Evolutionary conservation across 148 eudicot species (phyloP).

Genomic region (Polygonum maritimum): DNA sequence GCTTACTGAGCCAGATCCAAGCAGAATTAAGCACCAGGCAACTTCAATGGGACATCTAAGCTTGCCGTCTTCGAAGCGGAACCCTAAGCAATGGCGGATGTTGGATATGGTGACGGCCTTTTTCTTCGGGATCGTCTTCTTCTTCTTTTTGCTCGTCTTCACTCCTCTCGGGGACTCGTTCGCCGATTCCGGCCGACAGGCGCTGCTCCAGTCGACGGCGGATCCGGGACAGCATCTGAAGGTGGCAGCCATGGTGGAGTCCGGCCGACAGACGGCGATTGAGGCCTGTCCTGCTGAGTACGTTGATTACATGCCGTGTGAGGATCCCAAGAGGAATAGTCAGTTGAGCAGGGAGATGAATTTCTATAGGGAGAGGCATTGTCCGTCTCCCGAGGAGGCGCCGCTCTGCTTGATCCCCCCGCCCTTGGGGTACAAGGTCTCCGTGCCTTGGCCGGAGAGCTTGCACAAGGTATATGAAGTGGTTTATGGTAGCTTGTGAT

Average conservation of each 20-base stretch:
- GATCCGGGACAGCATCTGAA: slow-evolving; percentile 60
- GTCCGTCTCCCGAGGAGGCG: slow-evolving; percentile 52
- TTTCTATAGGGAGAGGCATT: slow-evolving; percentile 76
- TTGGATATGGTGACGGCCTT: slow-evolving; percentile 47
- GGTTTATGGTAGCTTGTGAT: neutral
- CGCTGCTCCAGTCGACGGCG: slow-evolving; percentile 44
- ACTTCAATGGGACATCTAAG: slow-evolving; percentile 61
- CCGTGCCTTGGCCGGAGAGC: slow-evolving; percentile 87
- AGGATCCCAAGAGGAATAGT: slow-evolving; percentile 79
- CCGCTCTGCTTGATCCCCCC: slow-evolving; percentile 71
- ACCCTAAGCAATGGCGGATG: slow-evolving; percentile 47
- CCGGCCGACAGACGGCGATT: slow-evolving; percentile 27
- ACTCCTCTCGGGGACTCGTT: slow-evolving; percentile 73
- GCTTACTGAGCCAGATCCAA: neutral
- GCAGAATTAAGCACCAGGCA: neutral
- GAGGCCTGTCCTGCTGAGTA: slow-evolving; percentile 27
- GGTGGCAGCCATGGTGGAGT: slow-evolving; percentile 36
- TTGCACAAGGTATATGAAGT: slow-evolving; percentile 60
- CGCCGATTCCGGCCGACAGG: slow-evolving; percentile 76
- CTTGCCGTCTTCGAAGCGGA: slow-evolving; percentile 64
- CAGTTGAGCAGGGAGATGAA: slow-evolving; percentile 84
- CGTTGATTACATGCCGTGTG: slow-evolving; percentile 92
- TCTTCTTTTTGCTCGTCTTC: slow-evolving; percentile 62
- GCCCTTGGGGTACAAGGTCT: slow-evolving; percentile 51
- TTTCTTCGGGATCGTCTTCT: slow-evolving; percentile 55